Evolutionary conservation across 345 rosid species (phyloP).

Genomic region (Lepidium aucheri): DNA sequence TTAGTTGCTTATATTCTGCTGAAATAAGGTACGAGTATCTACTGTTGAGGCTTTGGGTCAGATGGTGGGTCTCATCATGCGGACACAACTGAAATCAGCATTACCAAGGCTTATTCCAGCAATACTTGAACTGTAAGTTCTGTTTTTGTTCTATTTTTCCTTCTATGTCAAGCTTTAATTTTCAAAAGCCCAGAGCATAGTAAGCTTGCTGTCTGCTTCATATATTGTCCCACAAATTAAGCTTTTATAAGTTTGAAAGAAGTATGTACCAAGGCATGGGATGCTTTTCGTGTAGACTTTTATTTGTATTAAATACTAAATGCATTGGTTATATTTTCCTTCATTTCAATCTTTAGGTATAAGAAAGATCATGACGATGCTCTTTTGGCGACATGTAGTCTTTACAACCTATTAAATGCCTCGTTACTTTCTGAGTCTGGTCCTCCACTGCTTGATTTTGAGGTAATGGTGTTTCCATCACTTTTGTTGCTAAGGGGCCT

Average conservation of each 20-base stretch:
- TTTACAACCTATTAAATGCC: constrained; percentile 64
- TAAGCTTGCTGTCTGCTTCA: not conserved
- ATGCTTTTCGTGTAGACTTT: not conserved
- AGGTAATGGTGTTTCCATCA: constrained; percentile 42
- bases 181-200: not conserved
- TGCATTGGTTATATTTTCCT: constrained; percentile 4
- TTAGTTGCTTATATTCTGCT: constrained; percentile 22
- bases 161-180: not conserved
- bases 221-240: not conserved
- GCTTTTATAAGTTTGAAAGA: not conserved
- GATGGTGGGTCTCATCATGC: constrained; percentile 85
- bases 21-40: constrained; percentile 64
- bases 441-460: constrained; percentile 96
- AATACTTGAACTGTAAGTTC: constrained; percentile 78
- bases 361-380: constrained; percentile 79
- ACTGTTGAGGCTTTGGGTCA: constrained; percentile 97
- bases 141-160: constrained; percentile 1
- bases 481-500: not conserved
- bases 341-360: constrained; percentile 41
- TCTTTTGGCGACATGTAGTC: constrained; percentile 80
- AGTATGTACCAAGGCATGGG: not conserved
- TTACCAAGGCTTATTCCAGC: constrained; percentile 87
- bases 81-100: constrained; percentile 82
- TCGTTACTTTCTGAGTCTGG: constrained; percentile 83
- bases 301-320: not conserved